phyloP scores from a whole-genome alignment of 345 rosid species.

The Salix dunnii region DNA sequence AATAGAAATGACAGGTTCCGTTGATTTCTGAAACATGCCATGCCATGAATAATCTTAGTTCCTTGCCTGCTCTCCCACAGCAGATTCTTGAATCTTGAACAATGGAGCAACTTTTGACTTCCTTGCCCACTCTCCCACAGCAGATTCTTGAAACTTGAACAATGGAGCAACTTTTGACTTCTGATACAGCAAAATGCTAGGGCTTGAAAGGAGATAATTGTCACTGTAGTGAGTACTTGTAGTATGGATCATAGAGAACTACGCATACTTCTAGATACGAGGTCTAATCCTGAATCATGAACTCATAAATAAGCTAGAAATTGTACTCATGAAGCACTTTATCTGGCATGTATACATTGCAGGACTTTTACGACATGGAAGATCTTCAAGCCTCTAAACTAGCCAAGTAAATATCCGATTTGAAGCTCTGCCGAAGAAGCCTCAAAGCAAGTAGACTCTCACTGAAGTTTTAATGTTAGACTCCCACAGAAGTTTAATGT shows the following conservation, averaged over 20 bases:
- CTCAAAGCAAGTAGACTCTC: too few relatives aligned
- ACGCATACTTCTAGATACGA: slow-evolving; percentile 67
- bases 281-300: neutral
- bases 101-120: slow-evolving; percentile 67
- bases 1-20: neutral
- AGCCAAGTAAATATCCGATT: neutral
- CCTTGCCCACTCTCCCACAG: neutral
- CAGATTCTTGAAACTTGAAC: neutral
- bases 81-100: neutral
- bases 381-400: neutral
- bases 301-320: neutral
- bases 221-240: slow-evolving; percentile 75
- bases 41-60: neutral
- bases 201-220: slow-evolving; percentile 88
- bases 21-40: neutral
- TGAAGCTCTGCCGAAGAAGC: neutral
- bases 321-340: neutral
- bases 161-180: slow-evolving; percentile 67
- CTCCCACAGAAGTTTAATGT: too few relatives aligned
- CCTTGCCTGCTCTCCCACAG: neutral
- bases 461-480: too few relatives aligned
- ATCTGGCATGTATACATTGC: neutral
- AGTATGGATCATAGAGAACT: slow-evolving; percentile 81
- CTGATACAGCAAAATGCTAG: slow-evolving; percentile 71
- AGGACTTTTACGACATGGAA: neutral